Percentiles rank a stretch among this genome's conserved stretches.
Evolutionary conservation across 2,329 filamentous ascomycete genomes (phyloP).

Genomic region (Colletotrichum lentis): DNA sequence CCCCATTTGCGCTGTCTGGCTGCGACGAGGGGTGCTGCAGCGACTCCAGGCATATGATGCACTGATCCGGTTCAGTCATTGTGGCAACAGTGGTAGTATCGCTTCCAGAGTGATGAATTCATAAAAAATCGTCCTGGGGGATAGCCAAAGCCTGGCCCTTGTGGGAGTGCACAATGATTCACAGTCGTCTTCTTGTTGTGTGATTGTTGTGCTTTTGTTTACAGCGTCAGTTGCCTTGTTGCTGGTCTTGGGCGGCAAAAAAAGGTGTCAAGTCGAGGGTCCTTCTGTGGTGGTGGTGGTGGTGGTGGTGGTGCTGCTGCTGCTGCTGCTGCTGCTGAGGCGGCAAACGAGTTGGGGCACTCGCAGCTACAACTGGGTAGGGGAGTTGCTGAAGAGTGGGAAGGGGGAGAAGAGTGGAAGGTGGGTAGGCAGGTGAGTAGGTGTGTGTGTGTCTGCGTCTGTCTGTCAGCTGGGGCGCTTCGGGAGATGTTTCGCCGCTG

Average conservation of each 20-base stretch:
- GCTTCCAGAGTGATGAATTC: constrained; percentile 53
- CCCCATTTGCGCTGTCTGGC: constrained; percentile 40
- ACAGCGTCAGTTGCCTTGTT: constrained; percentile 24
- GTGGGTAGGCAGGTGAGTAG: constrained; percentile 19
- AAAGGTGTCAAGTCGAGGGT: constrained; percentile 3
- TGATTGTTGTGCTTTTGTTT: neutral
- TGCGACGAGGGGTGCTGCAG: constrained; percentile 53
- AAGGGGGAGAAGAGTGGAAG: constrained; percentile 36
- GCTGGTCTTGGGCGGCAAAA: constrained; percentile 17
- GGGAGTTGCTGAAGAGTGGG: constrained; percentile 40
- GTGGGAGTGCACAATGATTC: constrained; percentile 16
- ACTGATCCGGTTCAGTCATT: constrained; percentile 68
- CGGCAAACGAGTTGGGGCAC: constrained; percentile 39
- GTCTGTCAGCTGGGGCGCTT: constrained; percentile 24
- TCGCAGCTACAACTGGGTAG: constrained; percentile 31
- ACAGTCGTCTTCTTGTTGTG: neutral
- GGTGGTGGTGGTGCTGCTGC: no score
- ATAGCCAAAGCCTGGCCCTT: constrained; percentile 30
- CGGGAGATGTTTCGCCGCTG: constrained; percentile 23
- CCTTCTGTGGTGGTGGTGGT: constrained; percentile 9
- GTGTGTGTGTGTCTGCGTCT: constrained; percentile 19
- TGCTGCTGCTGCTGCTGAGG: constrained; percentile 16
- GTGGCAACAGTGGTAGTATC: constrained; percentile 52
- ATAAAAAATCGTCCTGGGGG: constrained; percentile 52
- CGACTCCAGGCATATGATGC: constrained; percentile 74